phyloP scores from a whole-genome alignment of 352 stramenopile species.

The Pythium sukuiense region DNA sequence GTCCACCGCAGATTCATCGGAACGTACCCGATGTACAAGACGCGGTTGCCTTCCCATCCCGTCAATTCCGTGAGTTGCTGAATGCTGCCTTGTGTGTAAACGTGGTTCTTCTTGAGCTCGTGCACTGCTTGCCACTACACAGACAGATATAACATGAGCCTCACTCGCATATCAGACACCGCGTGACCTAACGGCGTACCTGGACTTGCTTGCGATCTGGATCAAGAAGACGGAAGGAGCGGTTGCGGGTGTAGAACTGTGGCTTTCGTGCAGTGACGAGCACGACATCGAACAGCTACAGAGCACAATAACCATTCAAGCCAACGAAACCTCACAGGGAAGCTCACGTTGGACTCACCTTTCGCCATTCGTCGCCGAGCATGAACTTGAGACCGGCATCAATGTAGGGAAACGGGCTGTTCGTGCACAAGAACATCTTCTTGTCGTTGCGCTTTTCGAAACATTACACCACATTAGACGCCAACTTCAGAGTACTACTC shows the following conservation, averaged over 20 bases:
- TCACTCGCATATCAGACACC: not conserved
- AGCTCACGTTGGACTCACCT: constrained; percentile 16
- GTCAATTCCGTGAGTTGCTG: constrained; percentile 61
- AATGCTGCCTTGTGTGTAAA: constrained; percentile 84
- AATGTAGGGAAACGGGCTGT: constrained; percentile 94
- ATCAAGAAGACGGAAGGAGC: constrained; percentile 76
- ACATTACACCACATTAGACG: too few species aligned
- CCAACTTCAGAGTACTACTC: not conserved
- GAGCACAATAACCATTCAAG: not conserved
- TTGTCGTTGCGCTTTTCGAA: constrained; percentile 69
- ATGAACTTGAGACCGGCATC: constrained; percentile 92
- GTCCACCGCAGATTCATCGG: not conserved
- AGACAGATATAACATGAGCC: constrained; percentile 17
- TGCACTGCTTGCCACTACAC: constrained; percentile 64
- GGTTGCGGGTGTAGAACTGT: constrained; percentile 89
- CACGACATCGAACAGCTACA: constrained; percentile 87
- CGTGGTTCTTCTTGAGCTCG: constrained; percentile 52
- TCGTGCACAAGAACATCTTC: constrained; percentile 92
- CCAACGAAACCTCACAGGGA: not conserved
- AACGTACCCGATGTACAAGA: constrained; percentile 90
- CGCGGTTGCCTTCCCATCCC: constrained; percentile 69
- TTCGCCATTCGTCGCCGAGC: constrained; percentile 89
- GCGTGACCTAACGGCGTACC: constrained; percentile 14
- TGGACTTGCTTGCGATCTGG: constrained; percentile 64
- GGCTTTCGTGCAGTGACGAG: constrained; percentile 90